Evolutionary conservation across 495 filamentous ascomycete genomes (phyloP), one percentile per base, ranked within the genome.

Genomic region (Aspergillus hancockii): DNA sequence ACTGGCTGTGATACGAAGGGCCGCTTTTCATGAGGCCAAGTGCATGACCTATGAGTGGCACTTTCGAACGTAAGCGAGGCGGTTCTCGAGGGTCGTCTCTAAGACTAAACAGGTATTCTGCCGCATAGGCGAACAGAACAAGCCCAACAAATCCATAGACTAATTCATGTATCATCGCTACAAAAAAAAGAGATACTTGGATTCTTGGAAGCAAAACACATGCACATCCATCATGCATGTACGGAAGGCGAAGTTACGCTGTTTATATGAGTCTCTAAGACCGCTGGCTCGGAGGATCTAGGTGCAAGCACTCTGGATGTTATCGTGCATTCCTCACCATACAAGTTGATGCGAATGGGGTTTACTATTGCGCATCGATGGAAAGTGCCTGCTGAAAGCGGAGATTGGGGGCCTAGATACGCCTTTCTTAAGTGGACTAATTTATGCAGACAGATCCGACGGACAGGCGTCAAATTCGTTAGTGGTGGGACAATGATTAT

Each of bases 11-110:
- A 34, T 52, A 52, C n/a, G 49, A 31, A 2, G 49, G 49, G 25
- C 49, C 49, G 32, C n/a, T 16, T 19, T 2, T 16, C 19, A 52
- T 52, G 25, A 52, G 28, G 4, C 49, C 49, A 16, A 52, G 28
- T n/a, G 32, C 31, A 19, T 52, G 49, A 30, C 49, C 49, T 22
- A 52, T 52, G 23, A 52, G 7, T 5, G 49, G 49, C n/a, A 52
- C 49, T 4, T 52, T 52, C 12, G 49, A 25, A 8, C 49, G 49
- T 4, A 52, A 18, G 4, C 49, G 49, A 4, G 19, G 12, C 13
- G 49, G 49, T n/a, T 52, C 49, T 31, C 30, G 49, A 34, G 4
- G 28, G 25, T 52, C 49, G 9, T 52, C 49, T n/a, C 28, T 34
- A 34, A 52, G 28, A 25, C 49, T 52, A 9, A 52, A 34, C 25